A percentile compares a stretch with the other conserved stretches of the same genome.
Evolutionary conservation across 1,284 basidiomycete genomes (phyloP).

Genomic region (Cutaneotrichosporon cavernicola): DNA sequence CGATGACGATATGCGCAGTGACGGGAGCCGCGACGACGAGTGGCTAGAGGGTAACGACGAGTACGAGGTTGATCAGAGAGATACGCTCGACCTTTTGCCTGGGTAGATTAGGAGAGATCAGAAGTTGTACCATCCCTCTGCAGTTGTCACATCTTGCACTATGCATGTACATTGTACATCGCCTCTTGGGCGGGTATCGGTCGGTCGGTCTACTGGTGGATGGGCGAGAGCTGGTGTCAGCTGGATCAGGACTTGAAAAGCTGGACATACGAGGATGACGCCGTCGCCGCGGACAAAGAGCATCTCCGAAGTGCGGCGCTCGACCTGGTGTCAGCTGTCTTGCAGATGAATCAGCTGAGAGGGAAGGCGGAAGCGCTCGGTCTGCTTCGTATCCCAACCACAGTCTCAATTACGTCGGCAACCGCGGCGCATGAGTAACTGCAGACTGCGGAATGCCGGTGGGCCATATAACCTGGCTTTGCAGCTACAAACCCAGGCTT

Average conservation of each 20-base stretch:
- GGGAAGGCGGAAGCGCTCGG: no score
- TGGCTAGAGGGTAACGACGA: constrained; percentile 44
- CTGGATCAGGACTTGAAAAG: not conserved
- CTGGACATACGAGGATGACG: constrained; percentile 72
- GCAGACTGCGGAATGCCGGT: no score
- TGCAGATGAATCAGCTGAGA: no score
- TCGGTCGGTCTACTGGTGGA: constrained; percentile 18
- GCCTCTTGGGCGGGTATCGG: constrained; percentile 8
- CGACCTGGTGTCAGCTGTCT: constrained; percentile 61
- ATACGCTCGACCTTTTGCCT: constrained; percentile 12
- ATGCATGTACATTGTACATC: constrained; percentile 23
- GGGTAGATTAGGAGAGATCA: constrained; percentile 1
- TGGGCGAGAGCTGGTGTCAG: constrained; percentile 23
- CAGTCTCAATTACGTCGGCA: no score
- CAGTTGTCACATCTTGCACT: constrained; percentile 6
- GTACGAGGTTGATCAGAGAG: constrained; percentile 22
- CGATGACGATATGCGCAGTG: constrained; percentile 30
- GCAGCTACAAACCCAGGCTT: not conserved
- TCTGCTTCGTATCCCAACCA: no score
- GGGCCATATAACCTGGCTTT: not conserved
- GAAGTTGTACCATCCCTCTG: constrained; percentile 3
- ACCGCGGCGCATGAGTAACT: no score
- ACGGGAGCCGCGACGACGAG: constrained; percentile 33
- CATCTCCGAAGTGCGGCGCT: constrained; percentile 95
- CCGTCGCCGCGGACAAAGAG: constrained; percentile 95